Conservation (phyloP, 2,329 filamentous ascomycete genomes). For the Septoria petroselini region DNA sequence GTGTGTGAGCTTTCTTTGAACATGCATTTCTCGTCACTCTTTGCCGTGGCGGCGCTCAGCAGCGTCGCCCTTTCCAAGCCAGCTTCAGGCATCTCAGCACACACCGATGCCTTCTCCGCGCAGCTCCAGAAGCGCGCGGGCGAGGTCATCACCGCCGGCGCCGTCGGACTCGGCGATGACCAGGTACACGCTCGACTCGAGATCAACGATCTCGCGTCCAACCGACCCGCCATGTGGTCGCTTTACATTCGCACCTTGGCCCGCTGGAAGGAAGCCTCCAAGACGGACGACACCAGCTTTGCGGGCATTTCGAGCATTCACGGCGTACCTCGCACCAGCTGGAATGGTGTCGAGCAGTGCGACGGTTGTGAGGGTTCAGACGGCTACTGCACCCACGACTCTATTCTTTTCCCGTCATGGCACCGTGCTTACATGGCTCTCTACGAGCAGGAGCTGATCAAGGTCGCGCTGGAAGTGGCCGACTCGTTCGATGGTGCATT, state of each 20-base stretch:
- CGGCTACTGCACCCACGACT: constrained; percentile 40
- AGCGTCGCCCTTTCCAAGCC: constrained; percentile 14
- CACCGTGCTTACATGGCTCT: constrained; percentile 37
- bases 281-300: constrained; percentile 19
- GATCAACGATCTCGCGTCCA: constrained; percentile 21
- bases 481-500: constrained; percentile 27
- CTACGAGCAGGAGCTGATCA: constrained; percentile 37
- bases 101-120: constrained; percentile 3
- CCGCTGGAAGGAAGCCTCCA: constrained; percentile 15
- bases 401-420: constrained; percentile 37
- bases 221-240: constrained; percentile 23
- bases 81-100: constrained; percentile 15
- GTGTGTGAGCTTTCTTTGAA: constrained; percentile 4
- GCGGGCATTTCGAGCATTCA: constrained; percentile 27
- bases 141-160: constrained; percentile 23
- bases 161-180: constrained; percentile 22
- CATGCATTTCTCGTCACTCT: constrained; percentile 17
- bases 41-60: constrained; percentile 14
- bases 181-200: constrained; percentile 22
- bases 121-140: constrained; percentile 16
- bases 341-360: constrained; percentile 33
- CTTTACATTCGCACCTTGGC: constrained; percentile 26
- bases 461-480: constrained; percentile 31
- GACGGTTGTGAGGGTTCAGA: constrained; percentile 29
- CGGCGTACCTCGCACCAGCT: constrained; percentile 34